Percentiles rank a stretch among this genome's conserved stretches.
These are phyloP conservation scores for Fusarium odoratissimum DNA, from an alignment of 2,329 filamentous ascomycete genomes.

Conservation along the genomic window DNA sequence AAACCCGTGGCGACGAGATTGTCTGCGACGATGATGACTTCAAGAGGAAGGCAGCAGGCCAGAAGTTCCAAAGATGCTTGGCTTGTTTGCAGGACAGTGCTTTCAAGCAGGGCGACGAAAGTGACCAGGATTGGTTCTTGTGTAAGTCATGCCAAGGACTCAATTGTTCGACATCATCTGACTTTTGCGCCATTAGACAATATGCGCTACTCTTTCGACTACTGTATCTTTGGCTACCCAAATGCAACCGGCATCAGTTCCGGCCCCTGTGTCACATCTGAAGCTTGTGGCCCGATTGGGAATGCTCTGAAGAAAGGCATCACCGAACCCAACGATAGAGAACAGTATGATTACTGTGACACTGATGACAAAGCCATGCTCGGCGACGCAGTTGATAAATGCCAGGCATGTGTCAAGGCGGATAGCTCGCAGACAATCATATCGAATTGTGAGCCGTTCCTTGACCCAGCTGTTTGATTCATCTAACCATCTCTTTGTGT, in stretches of 20 bases:
- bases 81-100: slow-evolving; percentile 64
- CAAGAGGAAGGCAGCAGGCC: slow-evolving; percentile 51
- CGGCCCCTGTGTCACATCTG: slow-evolving; percentile 62
- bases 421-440: slow-evolving; percentile 57
- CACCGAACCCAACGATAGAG: slow-evolving; percentile 48
- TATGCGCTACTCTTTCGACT: slow-evolving; percentile 62
- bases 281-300: slow-evolving; percentile 61
- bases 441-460: slow-evolving; percentile 59
- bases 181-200: slow-evolving; percentile 58
- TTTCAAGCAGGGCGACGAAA: slow-evolving; percentile 60
- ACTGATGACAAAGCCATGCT: slow-evolving; percentile 53
- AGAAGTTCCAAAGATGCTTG: slow-evolving; percentile 62
- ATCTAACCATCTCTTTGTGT: slow-evolving; percentile 1
- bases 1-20: slow-evolving; percentile 58
- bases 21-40: slow-evolving; percentile 61
- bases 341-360: slow-evolving; percentile 61
- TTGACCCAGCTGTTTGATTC: too few relatives aligned
- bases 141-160: slow-evolving; percentile 55
- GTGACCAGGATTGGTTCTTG: slow-evolving; percentile 66
- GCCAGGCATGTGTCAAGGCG: slow-evolving; percentile 59
- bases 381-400: slow-evolving; percentile 51
- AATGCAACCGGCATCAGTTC: slow-evolving; percentile 59
- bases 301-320: slow-evolving; percentile 55
- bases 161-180: background rate
- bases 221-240: slow-evolving; percentile 64